Base-by-base conservation (phyloP, 2,329 filamentous ascomycete species). In the Fusarium sacchari region DNA sequence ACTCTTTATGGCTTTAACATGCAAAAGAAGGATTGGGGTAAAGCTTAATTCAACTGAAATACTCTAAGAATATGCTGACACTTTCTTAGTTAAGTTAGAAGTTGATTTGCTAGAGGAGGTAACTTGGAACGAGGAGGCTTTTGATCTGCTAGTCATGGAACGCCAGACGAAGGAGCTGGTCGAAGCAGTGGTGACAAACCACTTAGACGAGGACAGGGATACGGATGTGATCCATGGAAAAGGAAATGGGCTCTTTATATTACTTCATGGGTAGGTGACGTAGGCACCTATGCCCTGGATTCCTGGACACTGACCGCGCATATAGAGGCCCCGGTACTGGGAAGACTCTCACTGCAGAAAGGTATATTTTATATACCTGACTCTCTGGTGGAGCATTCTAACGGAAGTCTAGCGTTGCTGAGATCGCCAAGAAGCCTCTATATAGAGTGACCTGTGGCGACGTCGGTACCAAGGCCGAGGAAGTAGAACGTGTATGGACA, bases 271-370 rank as follows among this genome's bases (percentile, higher is more conserved):
- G 60, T 46, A 22, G 4, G 18, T 28, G 4, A 14, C 15, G 5
- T 14, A n/a, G n/a, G n/a, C 2, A 6, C 0, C 4, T 1, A 14
- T 10, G 4, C 0, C 4, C 1, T 15, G 4, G 8, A 22, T 4
- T 12, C 12, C 0, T 4, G 0, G 18, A 22, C 5, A 1, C 52
- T 63, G 6, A 63, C 26, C 12, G 0, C 2, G 1, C 3, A 6
- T 2, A 7, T 4, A 64, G 61, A 7, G 61, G 61, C 11, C 62
- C 62, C 3, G 62, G 62, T 0, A 62, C 58, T 1, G 62, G 62
- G 0, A 65, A 65, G 9, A 62, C 57, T 1, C 40, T 62, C 1
- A 65, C 62, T 1, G 62, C 62, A 0, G 57, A 65, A 30, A 62
- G 62, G 37, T 50, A 22, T 22, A 7, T 5, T 5, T 1, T 0